phyloP scores from a whole-genome alignment of 2,329 filamentous ascomycete genomes.

The Passalora sequoiae region DNA sequence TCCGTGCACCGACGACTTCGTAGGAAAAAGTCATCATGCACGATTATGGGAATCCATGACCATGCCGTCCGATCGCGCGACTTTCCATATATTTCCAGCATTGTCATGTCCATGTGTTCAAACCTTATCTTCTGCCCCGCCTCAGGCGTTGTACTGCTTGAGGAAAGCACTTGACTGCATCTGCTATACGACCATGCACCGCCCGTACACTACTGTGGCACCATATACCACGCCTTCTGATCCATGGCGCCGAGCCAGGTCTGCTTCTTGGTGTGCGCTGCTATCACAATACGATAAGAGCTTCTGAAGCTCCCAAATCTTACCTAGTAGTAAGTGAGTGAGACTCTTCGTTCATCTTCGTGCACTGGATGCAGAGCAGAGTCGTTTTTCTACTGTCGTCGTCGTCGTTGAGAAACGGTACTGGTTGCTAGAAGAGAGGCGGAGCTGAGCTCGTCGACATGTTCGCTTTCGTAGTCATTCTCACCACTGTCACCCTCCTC shows the following conservation, averaged over 20 bases:
- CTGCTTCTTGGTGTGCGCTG: not conserved
- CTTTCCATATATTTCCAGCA: no score
- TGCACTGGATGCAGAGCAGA: not conserved
- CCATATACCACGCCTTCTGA: not conserved
- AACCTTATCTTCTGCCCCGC: slow-evolving; percentile 5
- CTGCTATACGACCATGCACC: not conserved
- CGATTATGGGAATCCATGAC: no score
- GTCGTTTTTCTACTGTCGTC: no score
- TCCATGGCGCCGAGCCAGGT: not conserved
- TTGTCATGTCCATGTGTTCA: no score
- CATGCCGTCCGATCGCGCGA: no score
- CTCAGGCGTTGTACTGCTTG: not conserved
- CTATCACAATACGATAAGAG: slow-evolving; percentile 17
- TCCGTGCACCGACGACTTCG: no score
- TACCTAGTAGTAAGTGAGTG: slow-evolving; percentile 16
- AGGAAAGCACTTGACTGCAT: slow-evolving; percentile 3
- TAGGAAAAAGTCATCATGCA: no score
- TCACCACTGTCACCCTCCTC: slow-evolving; percentile 20
- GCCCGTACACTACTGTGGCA: not conserved
- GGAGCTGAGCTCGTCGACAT: slow-evolving; percentile 13
- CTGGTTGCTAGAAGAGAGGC: not conserved
- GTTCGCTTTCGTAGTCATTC: slow-evolving; percentile 18
- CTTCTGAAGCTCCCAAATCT: slow-evolving; percentile 9
- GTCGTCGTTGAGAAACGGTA: no score
- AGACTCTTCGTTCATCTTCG: not conserved